Conservation (phyloP, 164 flowering plant genomes). For the Annona cherimola region DNA sequence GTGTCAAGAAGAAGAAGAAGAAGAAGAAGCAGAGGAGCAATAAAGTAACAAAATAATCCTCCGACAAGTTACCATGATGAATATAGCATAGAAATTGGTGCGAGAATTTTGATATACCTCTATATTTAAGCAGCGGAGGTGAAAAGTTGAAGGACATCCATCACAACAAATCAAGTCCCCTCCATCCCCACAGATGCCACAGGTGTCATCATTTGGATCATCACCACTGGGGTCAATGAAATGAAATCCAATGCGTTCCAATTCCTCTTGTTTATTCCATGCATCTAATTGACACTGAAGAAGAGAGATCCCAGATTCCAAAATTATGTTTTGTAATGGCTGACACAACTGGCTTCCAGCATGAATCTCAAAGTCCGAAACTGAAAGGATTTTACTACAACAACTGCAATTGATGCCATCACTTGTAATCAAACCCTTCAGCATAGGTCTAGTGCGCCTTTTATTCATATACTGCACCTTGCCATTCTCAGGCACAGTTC, state of each 20-base stretch:
- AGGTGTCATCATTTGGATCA: constrained; percentile 99
- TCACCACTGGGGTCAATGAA: constrained; percentile 52
- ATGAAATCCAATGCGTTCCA: constrained; percentile 43
- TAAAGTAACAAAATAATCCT: not conserved
- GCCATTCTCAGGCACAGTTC: constrained; percentile 52
- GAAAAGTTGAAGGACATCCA: constrained; percentile 97
- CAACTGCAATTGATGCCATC: constrained; percentile 96
- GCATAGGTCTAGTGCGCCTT: constrained; percentile 47
- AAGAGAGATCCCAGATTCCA: constrained; percentile 74
- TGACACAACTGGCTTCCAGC: constrained; percentile 85
- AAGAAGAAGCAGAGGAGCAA: no score
- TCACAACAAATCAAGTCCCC: constrained; percentile 98
- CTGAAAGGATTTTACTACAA: constrained; percentile 82
- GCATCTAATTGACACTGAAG: constrained; percentile 80
- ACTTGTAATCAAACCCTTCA: constrained; percentile 85
- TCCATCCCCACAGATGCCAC: constrained; percentile 97
- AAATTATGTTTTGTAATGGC: constrained; percentile 67
- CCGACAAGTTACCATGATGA: not conserved
- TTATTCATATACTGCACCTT: constrained; percentile 87
- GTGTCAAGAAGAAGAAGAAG: no score
- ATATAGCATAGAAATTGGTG: not conserved
- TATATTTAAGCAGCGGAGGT: constrained; percentile 77
- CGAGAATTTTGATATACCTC: constrained; percentile 37
- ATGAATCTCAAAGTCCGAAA: constrained; percentile 93
- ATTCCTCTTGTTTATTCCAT: constrained; percentile 70